A percentile compares a stretch with the other conserved stretches of the same genome.
These are phyloP conservation scores for Sparassis latifolia DNA, from an alignment of 1,284 basidiomycete species.

Conservation along the genomic window DNA sequence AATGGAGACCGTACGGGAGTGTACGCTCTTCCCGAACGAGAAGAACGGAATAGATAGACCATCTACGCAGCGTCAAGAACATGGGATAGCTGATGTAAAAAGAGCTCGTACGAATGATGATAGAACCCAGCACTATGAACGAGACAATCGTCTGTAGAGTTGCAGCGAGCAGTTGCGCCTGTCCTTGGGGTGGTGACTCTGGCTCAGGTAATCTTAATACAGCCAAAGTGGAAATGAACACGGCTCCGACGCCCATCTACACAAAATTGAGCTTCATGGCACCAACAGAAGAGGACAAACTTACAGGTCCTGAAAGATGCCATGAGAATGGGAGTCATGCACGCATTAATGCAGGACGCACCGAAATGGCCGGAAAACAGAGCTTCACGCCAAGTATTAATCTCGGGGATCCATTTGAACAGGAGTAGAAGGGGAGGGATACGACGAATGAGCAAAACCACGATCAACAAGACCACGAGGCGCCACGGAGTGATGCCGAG, in stretches of 20 bases:
- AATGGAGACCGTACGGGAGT: slow-evolving; percentile 43
- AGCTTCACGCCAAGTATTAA: slow-evolving; percentile 72
- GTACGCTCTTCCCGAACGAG: slow-evolving; percentile 62
- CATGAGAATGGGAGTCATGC: neutral
- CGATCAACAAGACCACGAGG: slow-evolving; percentile 61
- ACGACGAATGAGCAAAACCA: slow-evolving; percentile 66
- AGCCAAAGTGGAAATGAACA: slow-evolving; percentile 82
- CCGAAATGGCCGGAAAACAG: slow-evolving; percentile 87
- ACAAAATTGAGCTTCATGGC: neutral
- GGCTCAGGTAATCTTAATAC: slow-evolving; percentile 60
- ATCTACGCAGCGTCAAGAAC: slow-evolving; percentile 36
- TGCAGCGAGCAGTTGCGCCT: slow-evolving; percentile 66
- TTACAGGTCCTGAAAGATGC: slow-evolving; percentile 43
- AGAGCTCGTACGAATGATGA: slow-evolving; percentile 55
- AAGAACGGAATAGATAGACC: slow-evolving; percentile 89
- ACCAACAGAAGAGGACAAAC: slow-evolving; percentile 12
- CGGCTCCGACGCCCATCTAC: slow-evolving; percentile 76
- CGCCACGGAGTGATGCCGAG: slow-evolving; percentile 71
- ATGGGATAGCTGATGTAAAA: neutral
- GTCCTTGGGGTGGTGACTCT: slow-evolving; percentile 47
- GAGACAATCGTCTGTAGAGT: slow-evolving; percentile 75
- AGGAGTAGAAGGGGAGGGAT: slow-evolving; percentile 71
- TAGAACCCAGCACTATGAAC: slow-evolving; percentile 80
- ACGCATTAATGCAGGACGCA: slow-evolving; percentile 18
- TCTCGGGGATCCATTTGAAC: slow-evolving; percentile 83